Percentiles rank a stretch among this genome's conserved stretches.
Conservation (phyloP, 257 asterid genomes). For the Penstemon barbatus region DNA sequence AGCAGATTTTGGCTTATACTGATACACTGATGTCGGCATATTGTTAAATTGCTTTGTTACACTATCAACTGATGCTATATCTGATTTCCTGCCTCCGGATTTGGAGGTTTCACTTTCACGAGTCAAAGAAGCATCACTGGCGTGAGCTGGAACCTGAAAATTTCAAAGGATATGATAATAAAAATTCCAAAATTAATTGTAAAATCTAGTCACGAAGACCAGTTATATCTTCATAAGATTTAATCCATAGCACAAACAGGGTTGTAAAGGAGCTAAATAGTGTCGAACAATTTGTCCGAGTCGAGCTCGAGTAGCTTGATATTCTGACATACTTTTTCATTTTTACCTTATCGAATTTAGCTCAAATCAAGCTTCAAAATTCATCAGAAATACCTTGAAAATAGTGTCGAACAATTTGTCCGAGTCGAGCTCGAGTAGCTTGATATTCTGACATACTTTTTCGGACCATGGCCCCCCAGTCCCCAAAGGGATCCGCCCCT, state of each 20-base stretch:
- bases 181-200: constrained; percentile 3
- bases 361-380: no score
- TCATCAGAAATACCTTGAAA: no score
- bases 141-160: constrained; percentile 37
- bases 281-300: no score
- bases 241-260: not conserved
- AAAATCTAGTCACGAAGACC: not conserved
- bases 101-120: constrained; percentile 25
- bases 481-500: no score
- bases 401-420: no score
- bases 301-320: no score
- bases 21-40: constrained; percentile 10
- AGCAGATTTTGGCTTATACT: constrained; percentile 14
- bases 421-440: no score
- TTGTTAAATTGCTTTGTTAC: constrained; percentile 31
- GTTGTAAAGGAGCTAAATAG: no score
- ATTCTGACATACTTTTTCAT: no score
- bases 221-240: not conserved
- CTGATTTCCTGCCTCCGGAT: constrained; percentile 21
- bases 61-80: constrained; percentile 22
- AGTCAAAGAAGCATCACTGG: constrained; percentile 22
- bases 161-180: not conserved
- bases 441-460: no score
- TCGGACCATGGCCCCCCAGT: no score
- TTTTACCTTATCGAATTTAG: no score